Evolutionary conservation across 495 filamentous ascomycete species (phyloP).

Genomic region (Xylaria telfairii): DNA sequence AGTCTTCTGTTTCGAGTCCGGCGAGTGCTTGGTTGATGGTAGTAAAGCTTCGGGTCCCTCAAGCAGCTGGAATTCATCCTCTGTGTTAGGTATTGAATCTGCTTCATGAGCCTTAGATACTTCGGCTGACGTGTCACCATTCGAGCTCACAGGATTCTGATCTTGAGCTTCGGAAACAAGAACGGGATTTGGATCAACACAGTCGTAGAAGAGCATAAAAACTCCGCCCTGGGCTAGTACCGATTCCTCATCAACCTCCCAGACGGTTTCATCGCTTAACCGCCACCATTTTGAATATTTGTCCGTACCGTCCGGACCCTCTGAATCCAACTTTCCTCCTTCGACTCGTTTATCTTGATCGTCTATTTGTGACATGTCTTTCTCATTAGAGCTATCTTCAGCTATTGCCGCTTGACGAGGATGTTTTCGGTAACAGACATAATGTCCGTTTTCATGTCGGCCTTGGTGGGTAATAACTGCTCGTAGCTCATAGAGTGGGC

Average conservation of each 20-base stretch:
- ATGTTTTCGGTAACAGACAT: conserved; percentile 85
- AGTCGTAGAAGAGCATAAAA: conserved; percentile 98
- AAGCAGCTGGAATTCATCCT: not conserved
- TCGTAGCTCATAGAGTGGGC: conserved; percentile 77
- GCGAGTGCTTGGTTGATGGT: not conserved
- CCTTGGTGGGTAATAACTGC: conserved; percentile 90
- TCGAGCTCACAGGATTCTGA: not conserved
- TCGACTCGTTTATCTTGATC: not conserved
- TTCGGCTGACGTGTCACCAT: not conserved
- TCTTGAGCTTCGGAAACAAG: conserved; percentile 29
- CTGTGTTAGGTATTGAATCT: not conserved
- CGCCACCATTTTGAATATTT: conserved; percentile 73
- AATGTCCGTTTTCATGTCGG: conserved; percentile 93
- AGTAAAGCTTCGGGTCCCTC: not conserved
- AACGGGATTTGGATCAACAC: conserved; percentile 49
- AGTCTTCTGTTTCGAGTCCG: not conserved
- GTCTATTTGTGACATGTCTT: not conserved
- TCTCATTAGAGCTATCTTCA: conserved; percentile 10
- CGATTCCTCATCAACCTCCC: conserved; percentile 70
- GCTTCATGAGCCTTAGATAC: not conserved
- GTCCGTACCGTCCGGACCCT: conserved; percentile 31
- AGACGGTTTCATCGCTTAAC: conserved; percentile 84
- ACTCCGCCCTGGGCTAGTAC: conserved; percentile 80
- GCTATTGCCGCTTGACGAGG: conserved; percentile 34
- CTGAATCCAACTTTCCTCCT: not conserved